Conservation (phyloP, 768 basidiomycete genomes). For the Leucosporidium scottii region DNA sequence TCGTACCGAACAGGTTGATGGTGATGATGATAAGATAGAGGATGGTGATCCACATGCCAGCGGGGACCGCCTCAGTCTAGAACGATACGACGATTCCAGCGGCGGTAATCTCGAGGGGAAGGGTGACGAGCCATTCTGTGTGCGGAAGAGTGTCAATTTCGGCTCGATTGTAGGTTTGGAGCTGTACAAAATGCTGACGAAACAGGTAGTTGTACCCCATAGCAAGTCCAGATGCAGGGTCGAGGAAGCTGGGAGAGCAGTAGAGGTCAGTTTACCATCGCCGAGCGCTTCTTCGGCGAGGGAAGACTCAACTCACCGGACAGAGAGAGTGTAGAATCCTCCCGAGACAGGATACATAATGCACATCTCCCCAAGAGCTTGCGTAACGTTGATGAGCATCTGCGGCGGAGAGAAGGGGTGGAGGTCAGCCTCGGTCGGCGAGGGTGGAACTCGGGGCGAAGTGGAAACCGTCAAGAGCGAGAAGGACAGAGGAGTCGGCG, state of each 20-base stretch:
- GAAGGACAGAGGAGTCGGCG: too few relatives aligned
- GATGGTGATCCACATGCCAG: conserved; percentile 42
- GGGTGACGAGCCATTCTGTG: conserved; percentile 58
- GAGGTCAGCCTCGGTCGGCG: not conserved
- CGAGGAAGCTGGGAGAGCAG: too few relatives aligned
- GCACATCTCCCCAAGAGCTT: conserved; percentile 37
- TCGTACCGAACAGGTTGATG: conserved; percentile 56
- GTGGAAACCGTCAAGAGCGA: too few relatives aligned
- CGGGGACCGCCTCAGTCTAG: conserved; percentile 52
- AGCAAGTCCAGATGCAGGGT: conserved; percentile 27
- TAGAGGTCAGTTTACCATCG: too few relatives aligned
- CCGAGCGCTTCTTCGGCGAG: too few relatives aligned
- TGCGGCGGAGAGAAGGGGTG: not conserved
- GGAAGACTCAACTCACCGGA: conserved; percentile 15
- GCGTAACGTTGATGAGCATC: conserved; percentile 23
- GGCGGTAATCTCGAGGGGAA: conserved; percentile 80
- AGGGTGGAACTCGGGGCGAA: too few relatives aligned
- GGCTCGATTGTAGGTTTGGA: too few relatives aligned
- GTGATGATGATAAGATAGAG: too few relatives aligned
- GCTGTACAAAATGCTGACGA: too few relatives aligned
- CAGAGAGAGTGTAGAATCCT: conserved; percentile 36
- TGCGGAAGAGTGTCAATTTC: too few relatives aligned
- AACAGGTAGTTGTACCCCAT: conserved; percentile 31
- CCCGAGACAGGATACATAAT: conserved; percentile 25
- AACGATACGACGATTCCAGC: too few relatives aligned